phyloP scores from a whole-genome alignment of 1,284 basidiomycete genomes.

The Somion occarium region DNA sequence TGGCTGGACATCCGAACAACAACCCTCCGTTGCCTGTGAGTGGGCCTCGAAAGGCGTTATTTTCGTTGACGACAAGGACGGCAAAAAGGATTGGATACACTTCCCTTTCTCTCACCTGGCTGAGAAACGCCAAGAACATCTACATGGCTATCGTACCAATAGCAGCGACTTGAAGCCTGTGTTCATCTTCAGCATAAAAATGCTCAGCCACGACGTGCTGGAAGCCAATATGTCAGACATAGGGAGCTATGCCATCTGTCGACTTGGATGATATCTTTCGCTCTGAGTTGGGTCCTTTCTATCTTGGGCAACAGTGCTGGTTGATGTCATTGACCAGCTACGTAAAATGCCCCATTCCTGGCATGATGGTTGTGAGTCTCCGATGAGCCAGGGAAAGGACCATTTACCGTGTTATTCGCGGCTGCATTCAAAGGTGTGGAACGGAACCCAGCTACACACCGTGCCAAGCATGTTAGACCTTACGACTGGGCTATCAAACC shows the following conservation, averaged over 20 bases:
- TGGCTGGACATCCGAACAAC: constrained; percentile 15
- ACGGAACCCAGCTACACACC: too few species aligned
- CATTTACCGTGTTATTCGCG: too few species aligned
- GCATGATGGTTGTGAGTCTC: too few species aligned
- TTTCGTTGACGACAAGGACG: constrained; percentile 20
- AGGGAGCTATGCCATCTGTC: not conserved
- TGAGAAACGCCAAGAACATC: constrained; percentile 8
- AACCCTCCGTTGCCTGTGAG: constrained; percentile 1
- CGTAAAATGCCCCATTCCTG: too few species aligned
- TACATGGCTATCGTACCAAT: not conserved
- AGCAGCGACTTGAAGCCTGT: constrained; percentile 11
- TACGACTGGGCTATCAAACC: too few species aligned
- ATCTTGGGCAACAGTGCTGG: too few species aligned
- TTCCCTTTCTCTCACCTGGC: constrained; percentile 12
- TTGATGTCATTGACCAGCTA: too few species aligned
- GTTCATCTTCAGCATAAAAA: constrained; percentile 18
- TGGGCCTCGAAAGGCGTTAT: constrained; percentile 24
- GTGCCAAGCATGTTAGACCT: too few species aligned
- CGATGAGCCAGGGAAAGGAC: too few species aligned
- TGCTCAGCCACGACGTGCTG: constrained; percentile 18
- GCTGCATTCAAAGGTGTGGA: too few species aligned
- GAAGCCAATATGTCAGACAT: constrained; percentile 1
- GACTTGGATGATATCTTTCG: too few species aligned
- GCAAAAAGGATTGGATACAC: constrained; percentile 7
- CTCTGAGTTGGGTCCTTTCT: too few species aligned